phyloP scores from a whole-genome alignment of 257 asterid species.

The Ocimum tenuiflorum region DNA sequence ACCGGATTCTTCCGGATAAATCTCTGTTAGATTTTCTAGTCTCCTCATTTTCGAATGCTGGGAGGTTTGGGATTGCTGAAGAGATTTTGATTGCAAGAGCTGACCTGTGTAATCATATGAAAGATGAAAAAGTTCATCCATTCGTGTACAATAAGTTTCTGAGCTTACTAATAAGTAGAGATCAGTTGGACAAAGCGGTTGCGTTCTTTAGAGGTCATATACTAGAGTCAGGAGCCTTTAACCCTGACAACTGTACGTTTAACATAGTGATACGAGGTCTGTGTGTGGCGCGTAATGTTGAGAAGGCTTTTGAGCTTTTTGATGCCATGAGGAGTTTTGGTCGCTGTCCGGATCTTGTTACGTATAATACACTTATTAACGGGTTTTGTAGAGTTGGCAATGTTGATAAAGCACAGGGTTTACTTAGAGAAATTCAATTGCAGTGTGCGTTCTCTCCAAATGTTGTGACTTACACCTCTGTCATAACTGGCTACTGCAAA shows the following conservation, averaged over 20 bases:
- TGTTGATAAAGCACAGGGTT: slow-evolving; percentile 46
- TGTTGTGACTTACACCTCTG: slow-evolving; percentile 68
- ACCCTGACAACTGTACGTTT: slow-evolving; percentile 59
- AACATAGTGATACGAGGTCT: slow-evolving; percentile 72
- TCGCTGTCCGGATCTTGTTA: slow-evolving; percentile 55
- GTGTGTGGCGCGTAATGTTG: slow-evolving; percentile 54
- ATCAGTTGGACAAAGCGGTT: slow-evolving; percentile 61
- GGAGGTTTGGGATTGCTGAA: slow-evolving; percentile 45
- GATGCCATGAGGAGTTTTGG: slow-evolving; percentile 47
- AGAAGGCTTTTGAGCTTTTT: slow-evolving; percentile 59
- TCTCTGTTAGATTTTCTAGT: slow-evolving; percentile 40
- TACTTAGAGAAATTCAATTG: slow-evolving; percentile 49
- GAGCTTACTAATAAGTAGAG: slow-evolving; percentile 45
- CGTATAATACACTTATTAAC: slow-evolving; percentile 58
- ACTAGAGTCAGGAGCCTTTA: slow-evolving; percentile 45
- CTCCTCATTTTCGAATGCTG: slow-evolving; percentile 47
- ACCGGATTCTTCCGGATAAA: slow-evolving; percentile 42
- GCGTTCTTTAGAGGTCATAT: slow-evolving; percentile 49
- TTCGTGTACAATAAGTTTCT: slow-evolving; percentile 57
- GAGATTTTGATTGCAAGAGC: slow-evolving; percentile 63
- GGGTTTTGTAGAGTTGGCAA: slow-evolving; percentile 67
- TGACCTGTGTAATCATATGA: slow-evolving; percentile 34
- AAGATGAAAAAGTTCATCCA: slow-evolving; percentile 38
- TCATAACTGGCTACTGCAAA: slow-evolving; percentile 76
- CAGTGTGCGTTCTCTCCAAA: slow-evolving; percentile 49